phyloP scores from a whole-genome alignment of 768 basidiomycete genomes.

The Russula earlei region DNA sequence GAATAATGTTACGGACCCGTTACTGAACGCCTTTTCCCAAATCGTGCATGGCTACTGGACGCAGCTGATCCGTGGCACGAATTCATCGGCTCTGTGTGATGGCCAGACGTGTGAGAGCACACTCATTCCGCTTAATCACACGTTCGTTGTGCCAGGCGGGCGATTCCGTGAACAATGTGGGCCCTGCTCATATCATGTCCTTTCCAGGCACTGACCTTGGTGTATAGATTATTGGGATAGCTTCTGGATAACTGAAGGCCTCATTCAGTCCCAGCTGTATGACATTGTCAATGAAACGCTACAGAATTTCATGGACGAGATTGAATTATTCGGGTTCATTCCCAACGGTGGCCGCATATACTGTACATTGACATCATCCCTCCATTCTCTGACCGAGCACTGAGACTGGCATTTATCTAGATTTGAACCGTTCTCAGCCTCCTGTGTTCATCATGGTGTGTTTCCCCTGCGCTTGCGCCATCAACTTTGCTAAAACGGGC shows the following conservation, averaged over 20 bases:
- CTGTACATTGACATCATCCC: constrained; percentile 34
- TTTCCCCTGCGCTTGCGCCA: background rate
- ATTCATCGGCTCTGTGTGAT: constrained; percentile 54
- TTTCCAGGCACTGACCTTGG: background rate
- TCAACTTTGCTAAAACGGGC: background rate
- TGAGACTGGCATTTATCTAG: constrained; percentile 26
- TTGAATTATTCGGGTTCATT: constrained; percentile 78
- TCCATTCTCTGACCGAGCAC: background rate
- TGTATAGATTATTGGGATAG: constrained; percentile 51
- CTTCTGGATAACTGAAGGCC: constrained; percentile 82
- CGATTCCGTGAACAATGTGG: constrained; percentile 80
- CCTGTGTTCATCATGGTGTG: constrained; percentile 76
- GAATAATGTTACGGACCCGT: constrained; percentile 54
- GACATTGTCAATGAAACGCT: constrained; percentile 66
- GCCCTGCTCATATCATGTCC: constrained; percentile 19
- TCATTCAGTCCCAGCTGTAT: constrained; percentile 73
- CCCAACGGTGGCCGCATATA: constrained; percentile 93
- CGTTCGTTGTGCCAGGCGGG: constrained; percentile 82
- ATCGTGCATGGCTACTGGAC: constrained; percentile 86
- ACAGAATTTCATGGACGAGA: constrained; percentile 93
- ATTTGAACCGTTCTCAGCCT: constrained; percentile 87
- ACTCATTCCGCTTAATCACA: constrained; percentile 84
- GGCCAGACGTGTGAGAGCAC: constrained; percentile 64
- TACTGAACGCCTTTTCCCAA: constrained; percentile 62
- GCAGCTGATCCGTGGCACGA: constrained; percentile 67